Conservation (phyloP, 1,284 basidiomycete species). For the Coniferiporia sulphurascens region DNA sequence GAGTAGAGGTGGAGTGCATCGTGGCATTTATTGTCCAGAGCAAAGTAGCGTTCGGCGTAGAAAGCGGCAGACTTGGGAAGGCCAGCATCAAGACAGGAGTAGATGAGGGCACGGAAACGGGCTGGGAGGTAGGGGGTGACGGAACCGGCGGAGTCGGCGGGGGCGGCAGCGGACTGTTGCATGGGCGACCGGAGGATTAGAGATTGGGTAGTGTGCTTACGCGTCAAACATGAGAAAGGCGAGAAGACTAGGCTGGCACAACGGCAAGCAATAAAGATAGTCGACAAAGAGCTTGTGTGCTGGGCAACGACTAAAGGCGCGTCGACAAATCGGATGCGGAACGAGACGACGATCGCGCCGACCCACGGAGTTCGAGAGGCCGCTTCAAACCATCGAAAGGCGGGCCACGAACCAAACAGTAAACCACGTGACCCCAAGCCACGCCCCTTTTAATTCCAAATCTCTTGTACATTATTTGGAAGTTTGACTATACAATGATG, state of each 20-base stretch:
- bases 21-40: constrained; percentile 62
- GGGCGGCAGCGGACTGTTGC: constrained; percentile 40
- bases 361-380: neutral
- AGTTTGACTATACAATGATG: neutral
- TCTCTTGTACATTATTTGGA: neutral
- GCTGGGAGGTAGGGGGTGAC: constrained; percentile 51
- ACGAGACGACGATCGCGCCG: neutral
- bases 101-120: constrained; percentile 65
- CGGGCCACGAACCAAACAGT: neutral
- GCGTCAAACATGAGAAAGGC: constrained; percentile 10
- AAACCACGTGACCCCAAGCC: neutral
- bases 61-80: constrained; percentile 73
- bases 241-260: constrained; percentile 3
- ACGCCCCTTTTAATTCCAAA: constrained; percentile 1
- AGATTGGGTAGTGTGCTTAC: neutral
- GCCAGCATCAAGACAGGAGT: constrained; percentile 74
- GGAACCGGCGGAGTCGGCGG: constrained; percentile 31
- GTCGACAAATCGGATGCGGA: neutral
- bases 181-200: constrained; percentile 25
- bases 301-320: neutral
- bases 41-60: constrained; percentile 76
- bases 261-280: constrained; percentile 13
- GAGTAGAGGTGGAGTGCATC: constrained; percentile 84
- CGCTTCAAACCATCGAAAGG: neutral
- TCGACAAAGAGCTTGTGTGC: neutral